These are phyloP conservation scores for Colletotrichum sp. DNA, from an alignment of 2,329 filamentous ascomycete genomes.

Conservation along the genomic window DNA sequence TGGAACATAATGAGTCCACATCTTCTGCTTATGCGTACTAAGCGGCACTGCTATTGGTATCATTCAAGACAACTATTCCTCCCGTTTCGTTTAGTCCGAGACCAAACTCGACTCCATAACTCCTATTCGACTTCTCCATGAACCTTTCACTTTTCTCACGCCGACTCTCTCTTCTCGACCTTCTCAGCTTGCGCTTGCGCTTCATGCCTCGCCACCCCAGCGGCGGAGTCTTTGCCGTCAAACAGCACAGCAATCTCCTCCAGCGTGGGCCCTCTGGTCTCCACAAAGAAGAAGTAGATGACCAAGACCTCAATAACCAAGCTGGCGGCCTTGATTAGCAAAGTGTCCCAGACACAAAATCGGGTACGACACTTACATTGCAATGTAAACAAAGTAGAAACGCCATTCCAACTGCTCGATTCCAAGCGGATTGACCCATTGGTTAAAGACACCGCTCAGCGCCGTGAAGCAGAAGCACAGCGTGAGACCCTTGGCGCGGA, in stretches of 20 bases:
- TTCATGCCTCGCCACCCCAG: background rate
- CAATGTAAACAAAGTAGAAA: constrained; percentile 48
- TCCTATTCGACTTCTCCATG: background rate
- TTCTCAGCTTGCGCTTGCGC: background rate
- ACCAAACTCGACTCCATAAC: background rate
- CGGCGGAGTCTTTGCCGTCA: constrained; percentile 10
- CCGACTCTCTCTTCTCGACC: background rate
- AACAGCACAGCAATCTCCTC: constrained; percentile 43
- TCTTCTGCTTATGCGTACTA: background rate
- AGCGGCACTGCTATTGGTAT: background rate
- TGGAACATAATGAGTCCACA: background rate
- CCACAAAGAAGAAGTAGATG: constrained; percentile 45
- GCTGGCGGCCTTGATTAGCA: background rate
- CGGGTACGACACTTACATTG: constrained; percentile 14
- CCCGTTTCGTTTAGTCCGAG: background rate
- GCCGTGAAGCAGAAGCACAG: constrained; percentile 24
- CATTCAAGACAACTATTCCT: background rate
- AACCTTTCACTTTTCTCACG: background rate
- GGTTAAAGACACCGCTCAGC: constrained; percentile 39
- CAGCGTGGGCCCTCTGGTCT: constrained; percentile 58
- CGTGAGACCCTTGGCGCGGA: constrained; percentile 20
- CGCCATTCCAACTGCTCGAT: constrained; percentile 45
- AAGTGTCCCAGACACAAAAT: accelerated
- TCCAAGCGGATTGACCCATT: constrained; percentile 46
- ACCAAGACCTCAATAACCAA: constrained; percentile 36